Base-by-base conservation (phyloP, 1,284 basidiomycete species). In the Mycena citricolor region DNA sequence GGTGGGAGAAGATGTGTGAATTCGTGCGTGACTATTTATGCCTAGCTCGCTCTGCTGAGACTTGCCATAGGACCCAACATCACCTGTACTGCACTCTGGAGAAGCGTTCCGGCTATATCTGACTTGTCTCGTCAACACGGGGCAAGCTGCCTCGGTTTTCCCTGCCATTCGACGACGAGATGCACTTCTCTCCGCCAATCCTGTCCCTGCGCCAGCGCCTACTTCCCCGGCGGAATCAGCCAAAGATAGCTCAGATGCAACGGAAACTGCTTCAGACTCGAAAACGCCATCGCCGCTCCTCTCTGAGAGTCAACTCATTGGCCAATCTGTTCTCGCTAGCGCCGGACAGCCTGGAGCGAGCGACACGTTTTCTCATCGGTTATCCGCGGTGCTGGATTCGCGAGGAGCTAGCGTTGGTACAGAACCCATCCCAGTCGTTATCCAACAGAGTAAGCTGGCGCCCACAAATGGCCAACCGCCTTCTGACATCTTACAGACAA, bases 1-100 rank as follows among this genome's bases (percentile, higher is more conserved):
- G 87, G 46, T 91, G 88, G 87, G 86, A 91, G 59, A 73, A 82
- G 52, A 80, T 83, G 75, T 78, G 76, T 56, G 83, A 89, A 74
- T 87, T 83, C 59, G 88, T 90, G 66, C 61, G 85, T 79, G 26
- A 21, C 32, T 20, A 35, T 42, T 21, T 33, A 33, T 13, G n/a
- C n/a, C n/a, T 39, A 28, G 42, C 8, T 47, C 32, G 38, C 37
- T 30, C 22, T 37, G 31, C 21, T n/a, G n/a, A n/a, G n/a, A n/a
- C n/a, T n/a, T n/a, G n/a, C n/a, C n/a, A 17, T 52, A 89, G 87
- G 78, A 84, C 55, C 71, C 80, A 11, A 47, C 69, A 3, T 86
- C 83, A 4, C 83, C 85, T 3, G 66, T 89, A 22, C 64, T 90
- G 21, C 72, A 69, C 37, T 87, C 83, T 2, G 76, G 81, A 49